Conservation (phyloP, 1,284 basidiomycete genomes). For the Schizophyllum commune region DNA sequence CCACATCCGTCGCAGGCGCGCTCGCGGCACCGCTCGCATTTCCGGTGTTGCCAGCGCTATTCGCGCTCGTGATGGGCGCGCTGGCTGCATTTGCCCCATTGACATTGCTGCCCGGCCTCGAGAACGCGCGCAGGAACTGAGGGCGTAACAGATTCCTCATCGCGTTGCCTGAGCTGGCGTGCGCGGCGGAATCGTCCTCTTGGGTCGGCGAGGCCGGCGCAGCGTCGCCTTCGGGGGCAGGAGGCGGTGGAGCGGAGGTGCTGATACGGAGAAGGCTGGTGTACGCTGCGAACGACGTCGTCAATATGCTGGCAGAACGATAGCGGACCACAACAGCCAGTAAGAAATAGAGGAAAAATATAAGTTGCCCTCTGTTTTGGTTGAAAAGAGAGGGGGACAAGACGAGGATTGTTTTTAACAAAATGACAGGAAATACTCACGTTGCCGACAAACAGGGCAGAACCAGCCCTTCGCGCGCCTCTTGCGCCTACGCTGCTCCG, state of each 20-base stretch:
- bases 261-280: constrained; percentile 81
- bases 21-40: not conserved
- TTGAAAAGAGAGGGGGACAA: not conserved
- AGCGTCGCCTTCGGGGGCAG: not conserved
- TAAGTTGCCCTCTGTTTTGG: too few relatives aligned
- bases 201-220: not conserved
- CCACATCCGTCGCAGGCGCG: not conserved
- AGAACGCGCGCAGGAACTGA: not conserved
- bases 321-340: constrained; percentile 1
- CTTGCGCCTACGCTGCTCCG: constrained; percentile 55
- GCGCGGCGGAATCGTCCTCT: not conserved
- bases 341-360: constrained; percentile 17
- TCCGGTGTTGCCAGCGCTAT: not conserved
- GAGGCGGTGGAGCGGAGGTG: constrained; percentile 49
- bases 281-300: constrained; percentile 51
- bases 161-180: not conserved
- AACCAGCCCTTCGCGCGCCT: constrained; percentile 92
- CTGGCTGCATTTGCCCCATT: not conserved
- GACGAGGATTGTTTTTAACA: too few relatives aligned
- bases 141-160: not conserved
- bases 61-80: too few relatives aligned
- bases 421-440: constrained; percentile 40
- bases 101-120: not conserved
- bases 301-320: constrained; percentile 4
- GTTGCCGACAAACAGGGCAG: constrained; percentile 89